Evolutionary conservation across 257 asterid species (phyloP).

Genomic region (Thymus mandschuricus): DNA sequence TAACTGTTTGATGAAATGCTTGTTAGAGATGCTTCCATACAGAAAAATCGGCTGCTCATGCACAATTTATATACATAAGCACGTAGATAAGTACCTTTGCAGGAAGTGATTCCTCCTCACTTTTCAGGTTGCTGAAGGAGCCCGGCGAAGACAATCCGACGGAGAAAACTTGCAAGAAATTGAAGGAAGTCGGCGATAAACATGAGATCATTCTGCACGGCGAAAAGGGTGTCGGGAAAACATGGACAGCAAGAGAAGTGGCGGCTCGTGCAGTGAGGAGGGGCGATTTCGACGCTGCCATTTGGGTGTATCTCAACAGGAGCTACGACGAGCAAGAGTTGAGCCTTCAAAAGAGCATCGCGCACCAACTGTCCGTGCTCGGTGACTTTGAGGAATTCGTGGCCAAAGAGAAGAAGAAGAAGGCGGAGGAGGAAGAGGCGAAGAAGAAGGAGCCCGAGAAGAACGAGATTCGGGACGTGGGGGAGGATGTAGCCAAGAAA

Average conservation of each 20-base stretch:
- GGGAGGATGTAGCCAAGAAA: neutral
- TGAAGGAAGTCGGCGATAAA: neutral
- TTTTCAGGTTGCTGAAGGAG: conserved; percentile 30
- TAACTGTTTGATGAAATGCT: neutral
- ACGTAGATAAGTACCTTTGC: neutral
- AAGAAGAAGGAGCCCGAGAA: neutral
- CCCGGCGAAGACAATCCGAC: neutral
- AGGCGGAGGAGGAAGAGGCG: neutral
- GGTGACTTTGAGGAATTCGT: conserved; percentile 4
- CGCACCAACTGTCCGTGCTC: conserved; percentile 28
- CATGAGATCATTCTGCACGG: conserved; percentile 33
- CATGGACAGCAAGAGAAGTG: conserved; percentile 45
- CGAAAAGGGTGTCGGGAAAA: conserved; percentile 42
- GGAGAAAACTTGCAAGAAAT: neutral
- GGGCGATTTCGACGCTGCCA: conserved; percentile 22
- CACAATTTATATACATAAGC: neutral
- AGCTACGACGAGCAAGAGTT: neutral
- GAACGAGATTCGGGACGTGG: neutral
- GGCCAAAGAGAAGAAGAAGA: neutral
- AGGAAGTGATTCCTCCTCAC: neutral
- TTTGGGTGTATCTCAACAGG: conserved; percentile 39
- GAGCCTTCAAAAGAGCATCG: conserved; percentile 30
- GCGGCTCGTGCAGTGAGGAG: conserved; percentile 28
- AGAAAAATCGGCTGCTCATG: neutral
- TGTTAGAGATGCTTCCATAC: neutral